Percentiles rank a stretch among this genome's conserved stretches.
These are phyloP conservation scores for Cutaneotrichosporon cutaneum DNA, from an alignment of 1,284 basidiomycete species.

Conservation along the genomic window DNA sequence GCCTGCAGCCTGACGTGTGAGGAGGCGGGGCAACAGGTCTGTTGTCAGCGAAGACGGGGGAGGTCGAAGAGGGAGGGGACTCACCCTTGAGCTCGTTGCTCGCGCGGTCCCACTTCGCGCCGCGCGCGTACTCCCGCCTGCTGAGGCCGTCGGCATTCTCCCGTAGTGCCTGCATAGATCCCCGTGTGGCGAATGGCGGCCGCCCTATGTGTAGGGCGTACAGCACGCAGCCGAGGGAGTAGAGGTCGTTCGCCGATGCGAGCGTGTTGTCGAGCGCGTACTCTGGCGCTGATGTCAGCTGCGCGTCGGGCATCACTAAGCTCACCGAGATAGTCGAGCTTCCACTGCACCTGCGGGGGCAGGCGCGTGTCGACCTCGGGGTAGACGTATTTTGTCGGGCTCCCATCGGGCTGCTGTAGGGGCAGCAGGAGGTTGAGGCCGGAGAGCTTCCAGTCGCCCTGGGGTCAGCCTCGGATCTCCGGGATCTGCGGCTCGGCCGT, in stretches of 20 bases:
- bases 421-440: constrained; percentile 85
- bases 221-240: constrained; percentile 85
- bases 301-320: not conserved
- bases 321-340: constrained; percentile 90
- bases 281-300: constrained; percentile 70
- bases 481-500: too few relatives aligned
- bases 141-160: constrained; percentile 68
- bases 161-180: constrained; percentile 73
- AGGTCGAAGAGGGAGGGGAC: constrained; percentile 16
- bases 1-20: constrained; percentile 72
- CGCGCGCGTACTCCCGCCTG: constrained; percentile 41
- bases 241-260: constrained; percentile 87
- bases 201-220: constrained; percentile 84
- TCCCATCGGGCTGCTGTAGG: constrained; percentile 67
- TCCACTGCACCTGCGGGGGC: constrained; percentile 80
- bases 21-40: constrained; percentile 74
- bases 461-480: too few relatives aligned
- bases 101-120: constrained; percentile 45
- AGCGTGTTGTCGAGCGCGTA: constrained; percentile 88
- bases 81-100: constrained; percentile 47
- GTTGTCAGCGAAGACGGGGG: constrained; percentile 3
- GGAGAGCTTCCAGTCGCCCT: constrained; percentile 98
- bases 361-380: constrained; percentile 80
- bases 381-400: constrained; percentile 77
- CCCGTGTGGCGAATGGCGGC: constrained; percentile 84